Evolutionary conservation across 495 filamentous ascomycete genomes (phyloP).

Genomic region (Durotheca rogersii): DNA sequence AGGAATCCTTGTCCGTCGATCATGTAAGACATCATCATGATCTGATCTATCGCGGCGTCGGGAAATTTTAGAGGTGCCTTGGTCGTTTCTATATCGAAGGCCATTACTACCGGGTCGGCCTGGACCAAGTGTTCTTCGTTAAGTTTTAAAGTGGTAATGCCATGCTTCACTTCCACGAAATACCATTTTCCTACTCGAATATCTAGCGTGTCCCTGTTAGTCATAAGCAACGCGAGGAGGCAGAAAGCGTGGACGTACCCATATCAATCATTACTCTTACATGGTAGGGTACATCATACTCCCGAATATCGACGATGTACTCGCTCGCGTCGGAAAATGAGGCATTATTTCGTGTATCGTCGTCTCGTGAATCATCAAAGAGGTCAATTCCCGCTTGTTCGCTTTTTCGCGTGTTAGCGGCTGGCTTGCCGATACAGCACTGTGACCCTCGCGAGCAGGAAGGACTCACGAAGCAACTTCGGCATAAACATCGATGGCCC

Average conservation of each 20-base stretch:
- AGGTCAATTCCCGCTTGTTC: constrained; percentile 89
- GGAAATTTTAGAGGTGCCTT: constrained; percentile 97
- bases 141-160: constrained; percentile 73
- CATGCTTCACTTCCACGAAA: constrained; percentile 90
- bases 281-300: constrained; percentile 99
- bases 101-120: constrained; percentile 93
- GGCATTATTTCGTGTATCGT: constrained; percentile 78
- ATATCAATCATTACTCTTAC: constrained; percentile 97
- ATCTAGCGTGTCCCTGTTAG: constrained; percentile 56
- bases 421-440: neutral
- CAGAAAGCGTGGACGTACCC: constrained; percentile 50
- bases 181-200: constrained; percentile 98
- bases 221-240: neutral
- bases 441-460: neutral
- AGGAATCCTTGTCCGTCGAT: constrained; percentile 98
- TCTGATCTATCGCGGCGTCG: constrained; percentile 91
- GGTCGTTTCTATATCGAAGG: constrained; percentile 97
- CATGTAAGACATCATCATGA: constrained; percentile 99
- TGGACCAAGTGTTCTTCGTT: constrained; percentile 85
- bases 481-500: constrained; percentile 96
- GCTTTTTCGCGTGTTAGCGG: constrained; percentile 47
- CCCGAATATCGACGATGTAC: constrained; percentile 97
- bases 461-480: constrained; percentile 81
- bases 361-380: constrained; percentile 84
- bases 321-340: constrained; percentile 87